These are phyloP conservation scores for Phoma sp. DNA, from an alignment of 2,329 filamentous ascomycete genomes.

Conservation along the genomic window DNA sequence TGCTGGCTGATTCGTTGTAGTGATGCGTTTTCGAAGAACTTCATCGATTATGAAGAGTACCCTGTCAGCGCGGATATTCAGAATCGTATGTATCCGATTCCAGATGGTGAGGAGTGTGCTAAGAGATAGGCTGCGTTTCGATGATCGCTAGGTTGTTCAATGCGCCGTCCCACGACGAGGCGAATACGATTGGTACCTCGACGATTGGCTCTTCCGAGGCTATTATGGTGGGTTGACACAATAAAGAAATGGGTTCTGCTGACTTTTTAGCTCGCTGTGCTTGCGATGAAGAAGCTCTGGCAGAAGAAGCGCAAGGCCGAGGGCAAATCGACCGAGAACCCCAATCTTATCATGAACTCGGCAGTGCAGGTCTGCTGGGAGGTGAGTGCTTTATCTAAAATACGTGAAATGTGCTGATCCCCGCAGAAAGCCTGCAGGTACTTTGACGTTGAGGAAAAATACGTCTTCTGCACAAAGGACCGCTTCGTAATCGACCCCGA, in stretches of 20 bases:
- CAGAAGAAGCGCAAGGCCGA: conserved; percentile 83
- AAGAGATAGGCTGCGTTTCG: conserved; percentile 44
- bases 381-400: conserved; percentile 7
- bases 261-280: conserved; percentile 65
- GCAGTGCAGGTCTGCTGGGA: conserved; percentile 98
- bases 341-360: conserved; percentile 95
- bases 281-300: conserved; percentile 97
- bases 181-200: conserved; percentile 81
- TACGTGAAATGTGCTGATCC: neutral
- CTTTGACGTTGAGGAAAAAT: conserved; percentile 93
- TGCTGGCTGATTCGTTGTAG: conserved; percentile 9
- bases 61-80: conserved; percentile 66
- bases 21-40: conserved; percentile 93
- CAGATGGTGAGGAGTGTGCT: conserved; percentile 71
- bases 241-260: too few relatives aligned
- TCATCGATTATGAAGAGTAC: conserved; percentile 64
- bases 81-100: conserved; percentile 73
- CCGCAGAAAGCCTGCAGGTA: conserved; percentile 72
- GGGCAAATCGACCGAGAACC: conserved; percentile 79
- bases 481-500: conserved; percentile 71
- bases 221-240: conserved; percentile 55
- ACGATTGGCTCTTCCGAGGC: conserved; percentile 90
- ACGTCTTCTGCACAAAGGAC: conserved; percentile 67
- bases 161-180: conserved; percentile 67
- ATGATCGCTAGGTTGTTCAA: conserved; percentile 83